Percentiles rank a stretch among this genome's conserved stretches.
phyloP scores from a whole-genome alignment of 768 basidiomycete genomes.

The Agaricus blazei region DNA sequence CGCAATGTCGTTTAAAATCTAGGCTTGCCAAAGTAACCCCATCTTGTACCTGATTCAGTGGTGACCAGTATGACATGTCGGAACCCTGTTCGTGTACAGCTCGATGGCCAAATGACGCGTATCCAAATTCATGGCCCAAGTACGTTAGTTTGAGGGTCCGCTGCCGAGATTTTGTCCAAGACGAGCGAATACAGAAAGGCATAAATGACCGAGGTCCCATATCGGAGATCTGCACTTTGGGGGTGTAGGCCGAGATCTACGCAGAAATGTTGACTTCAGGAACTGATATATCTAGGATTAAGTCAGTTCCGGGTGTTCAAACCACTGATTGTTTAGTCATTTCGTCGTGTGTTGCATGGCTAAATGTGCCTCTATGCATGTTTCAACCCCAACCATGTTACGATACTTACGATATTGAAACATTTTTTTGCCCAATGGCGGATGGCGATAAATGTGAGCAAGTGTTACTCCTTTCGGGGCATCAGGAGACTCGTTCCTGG shows the following conservation, averaged over 20 bases:
- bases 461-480: slow-evolving; percentile 8
- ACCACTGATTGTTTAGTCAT: neutral
- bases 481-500: slow-evolving; percentile 8
- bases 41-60: slow-evolving; percentile 16
- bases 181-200: neutral
- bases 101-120: slow-evolving; percentile 13
- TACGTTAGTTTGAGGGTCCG: slow-evolving; percentile 11
- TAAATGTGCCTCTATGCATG: neutral
- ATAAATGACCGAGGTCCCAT: slow-evolving; percentile 7
- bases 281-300: slow-evolving; percentile 3
- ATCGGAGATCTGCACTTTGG: slow-evolving; percentile 9
- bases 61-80: slow-evolving; percentile 14
- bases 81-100: slow-evolving; percentile 8
- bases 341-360: neutral
- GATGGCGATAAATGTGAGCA: neutral
- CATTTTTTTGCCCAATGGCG: neutral
- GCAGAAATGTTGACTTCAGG: slow-evolving; percentile 5
- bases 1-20: slow-evolving; percentile 20
- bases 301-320: neutral
- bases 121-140: slow-evolving; percentile 12
- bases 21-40: slow-evolving; percentile 1
- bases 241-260: slow-evolving; percentile 8
- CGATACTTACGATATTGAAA: neutral
- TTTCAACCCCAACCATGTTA: neutral
- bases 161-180: slow-evolving; percentile 11